A percentile compares a stretch with the other conserved stretches of the same genome.
Conservation (phyloP, 176 grass and related monocot species). For the Poa pratensis region DNA sequence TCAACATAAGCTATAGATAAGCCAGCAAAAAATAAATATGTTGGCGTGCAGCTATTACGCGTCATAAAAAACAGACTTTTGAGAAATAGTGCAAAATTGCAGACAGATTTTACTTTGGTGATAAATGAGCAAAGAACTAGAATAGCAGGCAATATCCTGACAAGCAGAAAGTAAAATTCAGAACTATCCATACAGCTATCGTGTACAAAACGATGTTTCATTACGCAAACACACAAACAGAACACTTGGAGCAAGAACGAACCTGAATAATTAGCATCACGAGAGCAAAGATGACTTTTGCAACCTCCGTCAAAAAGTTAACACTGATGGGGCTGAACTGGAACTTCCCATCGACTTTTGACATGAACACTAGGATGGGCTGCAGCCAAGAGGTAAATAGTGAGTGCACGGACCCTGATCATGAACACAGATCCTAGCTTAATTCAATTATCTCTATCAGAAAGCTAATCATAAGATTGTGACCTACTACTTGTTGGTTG, state of each 20-base stretch:
- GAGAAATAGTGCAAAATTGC: not conserved
- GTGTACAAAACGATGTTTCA: not conserved
- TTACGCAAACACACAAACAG: not conserved
- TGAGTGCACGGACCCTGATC: not conserved
- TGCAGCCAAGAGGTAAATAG: constrained; percentile 44
- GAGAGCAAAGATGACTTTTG: constrained; percentile 90
- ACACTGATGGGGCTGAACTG: constrained; percentile 95
- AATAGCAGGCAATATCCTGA: constrained; percentile 2
- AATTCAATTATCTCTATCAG: not conserved
- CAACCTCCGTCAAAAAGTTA: constrained; percentile 90
- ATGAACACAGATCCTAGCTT: constrained; percentile 26
- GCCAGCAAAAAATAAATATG: constrained; percentile 1
- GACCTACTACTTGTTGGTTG: not conserved
- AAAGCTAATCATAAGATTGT: constrained; percentile 3
- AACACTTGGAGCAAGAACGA: constrained; percentile 34
- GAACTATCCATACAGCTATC: constrained; percentile 18
- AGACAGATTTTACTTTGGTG: not conserved
- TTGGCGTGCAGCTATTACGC: not conserved
- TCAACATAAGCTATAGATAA: constrained; percentile 29
- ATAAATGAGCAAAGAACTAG: constrained; percentile 9
- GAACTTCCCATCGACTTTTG: constrained; percentile 94
- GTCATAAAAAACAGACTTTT: not conserved
- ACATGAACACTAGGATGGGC: constrained; percentile 99
- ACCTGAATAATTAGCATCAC: constrained; percentile 94
- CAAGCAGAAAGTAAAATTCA: constrained; percentile 1